A percentile compares a stretch with the other conserved stretches of the same genome.
phyloP scores from a whole-genome alignment of 192 early-diverging fungal genomes.

The Radiomyces spectabilis region DNA sequence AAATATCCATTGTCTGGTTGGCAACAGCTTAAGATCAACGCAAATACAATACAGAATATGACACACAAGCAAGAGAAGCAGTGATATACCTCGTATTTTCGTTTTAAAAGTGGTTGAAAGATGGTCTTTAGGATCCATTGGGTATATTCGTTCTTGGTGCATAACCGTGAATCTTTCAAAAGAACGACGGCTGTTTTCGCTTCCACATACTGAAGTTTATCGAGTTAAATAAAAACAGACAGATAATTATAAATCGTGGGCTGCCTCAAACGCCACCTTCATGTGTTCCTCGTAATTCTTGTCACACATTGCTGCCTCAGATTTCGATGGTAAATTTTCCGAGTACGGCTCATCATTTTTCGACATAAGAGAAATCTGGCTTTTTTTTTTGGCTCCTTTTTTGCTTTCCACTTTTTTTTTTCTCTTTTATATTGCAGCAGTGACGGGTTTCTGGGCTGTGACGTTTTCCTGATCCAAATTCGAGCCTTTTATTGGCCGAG shows the following conservation, averaged over 20 bases:
- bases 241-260: neutral
- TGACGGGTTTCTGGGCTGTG: too few relatives aligned
- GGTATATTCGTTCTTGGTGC: constrained; percentile 23
- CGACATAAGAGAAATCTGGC: neutral
- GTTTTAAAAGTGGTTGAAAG: constrained; percentile 8
- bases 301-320: too few relatives aligned
- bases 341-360: neutral
- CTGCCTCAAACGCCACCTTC: too few relatives aligned
- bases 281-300: too few relatives aligned
- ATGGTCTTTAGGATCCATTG: constrained; percentile 18
- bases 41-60: neutral
- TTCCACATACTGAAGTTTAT: constrained; percentile 8
- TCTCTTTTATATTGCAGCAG: neutral
- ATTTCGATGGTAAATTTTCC: too few relatives aligned
- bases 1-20: constrained; percentile 7
- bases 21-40: neutral
- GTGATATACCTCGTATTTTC: constrained; percentile 7
- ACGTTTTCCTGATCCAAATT: too few relatives aligned
- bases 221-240: neutral
- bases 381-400: neutral
- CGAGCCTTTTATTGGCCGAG: too few relatives aligned
- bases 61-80: neutral
- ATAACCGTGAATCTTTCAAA: constrained; percentile 10
- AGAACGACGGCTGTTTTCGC: constrained; percentile 19
- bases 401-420: neutral